These are phyloP conservation scores for Coix lacrymajobi DNA, from an alignment of 176 grass and related monocot species.

Conservation along the genomic window DNA sequence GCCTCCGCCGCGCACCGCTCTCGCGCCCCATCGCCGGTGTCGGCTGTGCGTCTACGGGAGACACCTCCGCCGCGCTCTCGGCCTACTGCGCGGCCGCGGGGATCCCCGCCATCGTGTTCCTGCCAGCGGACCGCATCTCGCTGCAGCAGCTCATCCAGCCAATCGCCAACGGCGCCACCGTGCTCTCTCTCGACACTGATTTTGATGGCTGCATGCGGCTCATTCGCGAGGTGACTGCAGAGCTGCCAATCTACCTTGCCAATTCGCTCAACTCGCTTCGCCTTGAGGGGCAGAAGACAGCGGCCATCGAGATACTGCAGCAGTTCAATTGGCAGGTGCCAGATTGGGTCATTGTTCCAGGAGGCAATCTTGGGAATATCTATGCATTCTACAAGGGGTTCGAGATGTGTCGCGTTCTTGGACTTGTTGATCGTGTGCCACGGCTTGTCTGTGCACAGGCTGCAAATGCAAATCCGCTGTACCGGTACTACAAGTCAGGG, in stretches of 20 bases:
- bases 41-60: constrained; percentile 60
- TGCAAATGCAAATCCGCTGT: constrained; percentile 59
- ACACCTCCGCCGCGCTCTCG: constrained; percentile 79
- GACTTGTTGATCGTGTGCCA: constrained; percentile 50
- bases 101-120: constrained; percentile 69
- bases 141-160: constrained; percentile 80
- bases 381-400: constrained; percentile 86
- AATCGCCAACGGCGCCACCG: constrained; percentile 64
- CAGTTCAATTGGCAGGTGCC: constrained; percentile 83
- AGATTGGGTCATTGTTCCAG: constrained; percentile 66
- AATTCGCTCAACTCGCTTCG: constrained; percentile 77
- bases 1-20: constrained; percentile 54
- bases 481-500: constrained; percentile 62
- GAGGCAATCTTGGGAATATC: constrained; percentile 73
- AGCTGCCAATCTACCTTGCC: constrained; percentile 70
- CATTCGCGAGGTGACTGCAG: constrained; percentile 62
- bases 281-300: constrained; percentile 74
- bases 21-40: constrained; percentile 58
- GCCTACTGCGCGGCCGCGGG: constrained; percentile 62
- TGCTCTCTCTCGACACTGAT: constrained; percentile 63
- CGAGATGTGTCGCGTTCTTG: constrained; percentile 62
- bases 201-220: constrained; percentile 76
- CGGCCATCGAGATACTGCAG: constrained; percentile 67
- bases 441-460: constrained; percentile 71
- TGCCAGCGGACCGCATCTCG: constrained; percentile 62